These are phyloP conservation scores for Annulohypoxylon maeteangense DNA, from an alignment of 495 filamentous ascomycete species.

Conservation along the genomic window DNA sequence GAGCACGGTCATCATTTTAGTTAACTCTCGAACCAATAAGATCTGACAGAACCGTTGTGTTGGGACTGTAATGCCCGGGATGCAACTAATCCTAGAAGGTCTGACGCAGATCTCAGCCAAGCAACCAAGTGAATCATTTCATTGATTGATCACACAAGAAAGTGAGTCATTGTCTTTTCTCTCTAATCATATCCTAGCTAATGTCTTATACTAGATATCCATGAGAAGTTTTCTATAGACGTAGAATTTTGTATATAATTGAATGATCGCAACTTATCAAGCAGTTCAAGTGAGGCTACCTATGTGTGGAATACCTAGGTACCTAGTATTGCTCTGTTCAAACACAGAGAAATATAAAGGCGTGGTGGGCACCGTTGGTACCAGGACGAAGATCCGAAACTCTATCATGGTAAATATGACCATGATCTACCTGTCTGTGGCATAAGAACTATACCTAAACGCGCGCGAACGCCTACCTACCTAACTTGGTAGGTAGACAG, in stretches of 20 bases:
- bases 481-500: background rate
- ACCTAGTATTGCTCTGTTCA: too few species aligned
- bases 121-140: background rate
- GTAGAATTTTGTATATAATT: too few species aligned
- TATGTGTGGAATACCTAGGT: too few species aligned
- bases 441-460: background rate
- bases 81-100: background rate
- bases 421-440: background rate
- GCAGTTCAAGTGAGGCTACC: too few species aligned
- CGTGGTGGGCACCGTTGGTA: too few species aligned
- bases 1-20: constrained; percentile 5
- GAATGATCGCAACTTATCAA: too few species aligned
- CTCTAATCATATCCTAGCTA: background rate
- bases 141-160: background rate
- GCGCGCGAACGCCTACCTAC: background rate
- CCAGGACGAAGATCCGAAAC: too few species aligned
- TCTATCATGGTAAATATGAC: background rate
- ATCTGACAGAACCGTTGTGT: background rate
- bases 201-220: too few species aligned
- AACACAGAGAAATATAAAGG: too few species aligned
- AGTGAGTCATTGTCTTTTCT: background rate
- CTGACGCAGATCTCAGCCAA: background rate
- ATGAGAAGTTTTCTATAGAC: background rate
- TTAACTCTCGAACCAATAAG: background rate
- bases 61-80: background rate